Evolutionary conservation across 2,329 filamentous ascomycete species (phyloP).

Genomic region (Sporothrix sp.): DNA sequence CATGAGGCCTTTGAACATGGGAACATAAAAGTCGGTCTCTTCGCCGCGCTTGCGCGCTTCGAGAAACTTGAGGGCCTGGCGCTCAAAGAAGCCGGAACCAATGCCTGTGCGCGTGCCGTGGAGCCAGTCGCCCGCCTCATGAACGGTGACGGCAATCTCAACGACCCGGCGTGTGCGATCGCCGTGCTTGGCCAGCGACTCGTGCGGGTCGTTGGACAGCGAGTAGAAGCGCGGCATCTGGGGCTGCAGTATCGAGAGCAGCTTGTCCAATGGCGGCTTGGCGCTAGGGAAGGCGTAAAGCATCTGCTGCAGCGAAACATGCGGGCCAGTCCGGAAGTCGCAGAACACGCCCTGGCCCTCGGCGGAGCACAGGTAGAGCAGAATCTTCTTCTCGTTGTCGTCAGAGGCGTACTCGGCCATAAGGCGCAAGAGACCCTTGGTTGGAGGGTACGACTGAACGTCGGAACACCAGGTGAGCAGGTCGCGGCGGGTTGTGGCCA

Average conservation of each 20-base stretch:
- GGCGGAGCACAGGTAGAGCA: constrained; percentile 74
- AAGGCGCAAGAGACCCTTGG: constrained; percentile 74
- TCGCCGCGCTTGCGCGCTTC: constrained; percentile 54
- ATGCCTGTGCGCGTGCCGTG: constrained; percentile 67
- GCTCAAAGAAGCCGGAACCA: constrained; percentile 87
- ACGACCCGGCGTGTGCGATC: constrained; percentile 68
- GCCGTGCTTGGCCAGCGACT: constrained; percentile 51
- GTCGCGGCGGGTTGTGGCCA: constrained; percentile 84
- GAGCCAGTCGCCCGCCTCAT: constrained; percentile 74
- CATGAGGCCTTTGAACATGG: constrained; percentile 99
- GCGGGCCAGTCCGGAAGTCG: constrained; percentile 81
- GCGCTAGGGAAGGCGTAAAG: constrained; percentile 86
- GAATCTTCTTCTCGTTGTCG: constrained; percentile 76
- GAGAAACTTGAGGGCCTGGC: constrained; percentile 65
- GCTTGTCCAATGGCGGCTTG: constrained; percentile 72
- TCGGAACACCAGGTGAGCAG: constrained; percentile 95
- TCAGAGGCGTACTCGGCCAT: constrained; percentile 77
- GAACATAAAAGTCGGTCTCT: constrained; percentile 59
- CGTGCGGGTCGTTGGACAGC: constrained; percentile 87
- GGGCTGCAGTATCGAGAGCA: constrained; percentile 71
- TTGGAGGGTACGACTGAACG: constrained; percentile 84
- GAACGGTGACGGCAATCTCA: constrained; percentile 93
- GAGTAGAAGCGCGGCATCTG: constrained; percentile 99
- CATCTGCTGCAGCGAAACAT: constrained; percentile 77
- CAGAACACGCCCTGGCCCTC: constrained; percentile 91